Conservation (phyloP, 2,329 filamentous ascomycete genomes). For the Pseudocercospora pini-densiflorae region DNA sequence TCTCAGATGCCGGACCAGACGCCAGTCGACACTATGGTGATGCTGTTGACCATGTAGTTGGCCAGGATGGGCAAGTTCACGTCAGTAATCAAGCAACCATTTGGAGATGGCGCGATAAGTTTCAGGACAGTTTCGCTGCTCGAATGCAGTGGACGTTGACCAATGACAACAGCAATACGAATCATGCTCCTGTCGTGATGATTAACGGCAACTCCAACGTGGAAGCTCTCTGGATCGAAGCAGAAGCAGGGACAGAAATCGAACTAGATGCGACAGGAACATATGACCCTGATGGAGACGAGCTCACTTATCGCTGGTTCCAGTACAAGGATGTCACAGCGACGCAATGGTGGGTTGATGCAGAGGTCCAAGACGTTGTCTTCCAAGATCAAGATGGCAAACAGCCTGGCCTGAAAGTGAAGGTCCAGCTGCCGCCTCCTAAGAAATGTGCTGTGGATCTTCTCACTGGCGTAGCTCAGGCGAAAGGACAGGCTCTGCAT, state of each 20-base stretch:
- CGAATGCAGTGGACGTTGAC: constrained; percentile 46
- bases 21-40: constrained; percentile 41
- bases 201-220: not conserved
- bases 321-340: constrained; percentile 17
- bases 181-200: constrained; percentile 13
- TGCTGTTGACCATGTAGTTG: constrained; percentile 34
- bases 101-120: constrained; percentile 50
- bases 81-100: constrained; percentile 51
- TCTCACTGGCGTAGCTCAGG: constrained; percentile 1
- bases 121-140: constrained; percentile 50
- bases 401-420: not conserved
- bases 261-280: not conserved
- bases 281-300: constrained; percentile 7
- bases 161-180: not conserved
- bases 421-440: constrained; percentile 9
- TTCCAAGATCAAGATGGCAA: not conserved
- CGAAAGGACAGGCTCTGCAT: constrained; percentile 14
- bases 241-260: not conserved
- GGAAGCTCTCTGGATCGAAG: constrained; percentile 8
- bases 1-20: constrained; percentile 35
- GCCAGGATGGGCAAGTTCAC: constrained; percentile 39
- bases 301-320: constrained; percentile 15
- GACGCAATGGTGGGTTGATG: constrained; percentile 11
- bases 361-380: constrained; percentile 4
- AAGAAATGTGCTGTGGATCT: constrained; percentile 10